phyloP scores from a whole-genome alignment of 345 rosid genomes.

The Mercurialis annua region DNA sequence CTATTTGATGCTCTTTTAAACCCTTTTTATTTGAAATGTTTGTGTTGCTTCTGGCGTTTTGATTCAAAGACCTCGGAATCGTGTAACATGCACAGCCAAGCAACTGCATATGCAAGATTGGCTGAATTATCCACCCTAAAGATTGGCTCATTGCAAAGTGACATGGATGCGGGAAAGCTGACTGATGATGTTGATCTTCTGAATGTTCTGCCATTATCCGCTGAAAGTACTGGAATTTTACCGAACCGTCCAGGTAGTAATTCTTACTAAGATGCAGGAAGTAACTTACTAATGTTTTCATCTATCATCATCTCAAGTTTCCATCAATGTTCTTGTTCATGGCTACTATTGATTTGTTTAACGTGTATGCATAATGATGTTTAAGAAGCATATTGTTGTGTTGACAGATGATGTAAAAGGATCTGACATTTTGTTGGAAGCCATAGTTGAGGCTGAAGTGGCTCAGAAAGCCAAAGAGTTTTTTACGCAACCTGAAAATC shows the following conservation, averaged over 20 bases:
- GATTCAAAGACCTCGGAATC: conserved; percentile 33
- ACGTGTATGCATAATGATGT: not conserved
- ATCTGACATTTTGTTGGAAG: conserved; percentile 63
- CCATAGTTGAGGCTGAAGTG: conserved; percentile 65
- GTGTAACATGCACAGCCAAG: conserved; percentile 58
- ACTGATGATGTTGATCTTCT: conserved; percentile 32
- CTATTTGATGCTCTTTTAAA: not conserved
- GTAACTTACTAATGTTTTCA: not conserved
- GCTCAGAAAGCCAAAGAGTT: conserved; percentile 58
- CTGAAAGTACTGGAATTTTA: conserved; percentile 74
- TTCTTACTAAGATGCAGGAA: not conserved
- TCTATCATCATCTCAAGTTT: not conserved
- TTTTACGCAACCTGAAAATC: conserved; percentile 59
- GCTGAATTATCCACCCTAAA: conserved; percentile 45
- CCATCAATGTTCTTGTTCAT: not conserved
- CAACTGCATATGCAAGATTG: conserved; percentile 56
- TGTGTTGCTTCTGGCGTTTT: conserved; percentile 22
- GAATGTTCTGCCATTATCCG: conserved; percentile 72
- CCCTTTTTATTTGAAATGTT: not conserved
- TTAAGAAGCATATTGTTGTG: conserved; percentile 7
- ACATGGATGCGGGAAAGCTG: conserved; percentile 27
- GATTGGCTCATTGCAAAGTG: conserved; percentile 23
- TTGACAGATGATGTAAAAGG: conserved; percentile 46
- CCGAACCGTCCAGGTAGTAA: conserved; percentile 55
- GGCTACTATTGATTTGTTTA: not conserved